phyloP scores from a whole-genome alignment of 1,284 basidiomycete genomes.

The Peniophora sp. region DNA sequence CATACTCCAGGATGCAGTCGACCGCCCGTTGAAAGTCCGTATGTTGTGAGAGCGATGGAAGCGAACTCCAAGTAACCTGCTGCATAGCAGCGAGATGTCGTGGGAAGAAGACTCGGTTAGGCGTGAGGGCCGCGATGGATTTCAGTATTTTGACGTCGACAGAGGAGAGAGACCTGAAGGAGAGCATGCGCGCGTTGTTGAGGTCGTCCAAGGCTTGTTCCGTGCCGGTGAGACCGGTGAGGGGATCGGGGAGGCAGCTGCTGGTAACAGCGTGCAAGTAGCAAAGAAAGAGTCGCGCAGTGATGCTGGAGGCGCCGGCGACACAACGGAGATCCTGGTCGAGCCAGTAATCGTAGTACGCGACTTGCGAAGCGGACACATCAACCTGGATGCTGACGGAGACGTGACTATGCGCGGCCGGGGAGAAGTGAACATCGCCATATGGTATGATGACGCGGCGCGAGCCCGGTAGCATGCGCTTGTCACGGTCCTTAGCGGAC shows the following conservation, averaged over 20 bases:
- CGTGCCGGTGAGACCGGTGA: constrained; percentile 35
- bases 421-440: constrained; percentile 16
- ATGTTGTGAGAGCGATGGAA: constrained; percentile 24
- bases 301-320: constrained; percentile 21
- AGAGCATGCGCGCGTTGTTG: constrained; percentile 25
- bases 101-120: constrained; percentile 30
- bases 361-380: neutral
- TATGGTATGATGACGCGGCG: constrained; percentile 27
- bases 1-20: constrained; percentile 23
- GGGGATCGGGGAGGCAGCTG: constrained; percentile 32
- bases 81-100: constrained; percentile 29
- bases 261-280: constrained; percentile 40
- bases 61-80: constrained; percentile 23
- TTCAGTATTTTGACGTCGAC: constrained; percentile 23
- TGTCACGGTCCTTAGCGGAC: neutral
- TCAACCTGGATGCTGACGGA: constrained; percentile 8
- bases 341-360: constrained; percentile 25
- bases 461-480: constrained; percentile 8
- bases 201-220: constrained; percentile 35
- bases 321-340: constrained; percentile 31
- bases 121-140: constrained; percentile 26
- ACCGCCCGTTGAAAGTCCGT: constrained; percentile 18
- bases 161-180: constrained; percentile 26
- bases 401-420: constrained; percentile 3
- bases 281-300: constrained; percentile 28